Evolutionary conservation across 2,329 filamentous ascomycete species (phyloP).

Genomic region (Aspergillus aculeatus): DNA sequence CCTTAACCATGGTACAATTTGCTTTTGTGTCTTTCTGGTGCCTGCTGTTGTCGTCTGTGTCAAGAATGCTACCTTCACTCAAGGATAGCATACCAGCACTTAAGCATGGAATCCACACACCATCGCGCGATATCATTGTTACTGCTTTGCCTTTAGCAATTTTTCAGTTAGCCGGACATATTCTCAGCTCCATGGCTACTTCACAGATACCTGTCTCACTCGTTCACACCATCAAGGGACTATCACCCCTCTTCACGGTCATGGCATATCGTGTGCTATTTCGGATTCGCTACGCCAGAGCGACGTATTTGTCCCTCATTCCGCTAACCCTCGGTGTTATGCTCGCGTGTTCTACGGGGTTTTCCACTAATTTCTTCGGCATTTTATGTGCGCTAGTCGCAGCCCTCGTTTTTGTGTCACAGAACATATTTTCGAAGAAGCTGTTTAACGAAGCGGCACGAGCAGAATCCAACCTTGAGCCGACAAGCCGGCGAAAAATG

Average conservation of each 20-base stretch:
- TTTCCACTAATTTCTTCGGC: conserved; percentile 85
- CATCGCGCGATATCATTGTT: conserved; percentile 75
- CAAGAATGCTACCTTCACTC: conserved; percentile 68
- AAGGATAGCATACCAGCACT: conserved; percentile 73
- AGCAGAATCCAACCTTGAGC: conserved; percentile 71
- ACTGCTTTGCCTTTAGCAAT: conserved; percentile 88
- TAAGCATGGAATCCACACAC: conserved; percentile 77
- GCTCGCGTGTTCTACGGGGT: conserved; percentile 90
- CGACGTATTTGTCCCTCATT: conserved; percentile 86
- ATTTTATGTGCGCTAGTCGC: conserved; percentile 83
- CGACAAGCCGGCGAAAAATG: conserved; percentile 68
- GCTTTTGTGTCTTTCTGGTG: conserved; percentile 88
- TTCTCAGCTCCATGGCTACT: conserved; percentile 90
- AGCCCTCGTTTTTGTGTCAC: conserved; percentile 93
- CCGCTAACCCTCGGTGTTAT: conserved; percentile 93
- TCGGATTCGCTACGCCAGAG: conserved; percentile 78
- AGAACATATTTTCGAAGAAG: conserved; percentile 98
- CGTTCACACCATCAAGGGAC: conserved; percentile 96
- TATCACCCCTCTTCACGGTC: conserved; percentile 94
- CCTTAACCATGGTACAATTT: conserved; percentile 90
- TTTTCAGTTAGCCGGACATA: conserved; percentile 91
- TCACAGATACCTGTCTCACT: conserved; percentile 93
- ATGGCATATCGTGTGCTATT: conserved; percentile 87
- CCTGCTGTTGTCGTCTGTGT: conserved; percentile 72
- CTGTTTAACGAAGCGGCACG: conserved; percentile 92